A percentile compares a stretch with the other conserved stretches of the same genome.
These are phyloP conservation scores for Clitoria ternatea DNA, from an alignment of 306 rosid genomes.

Conservation along the genomic window DNA sequence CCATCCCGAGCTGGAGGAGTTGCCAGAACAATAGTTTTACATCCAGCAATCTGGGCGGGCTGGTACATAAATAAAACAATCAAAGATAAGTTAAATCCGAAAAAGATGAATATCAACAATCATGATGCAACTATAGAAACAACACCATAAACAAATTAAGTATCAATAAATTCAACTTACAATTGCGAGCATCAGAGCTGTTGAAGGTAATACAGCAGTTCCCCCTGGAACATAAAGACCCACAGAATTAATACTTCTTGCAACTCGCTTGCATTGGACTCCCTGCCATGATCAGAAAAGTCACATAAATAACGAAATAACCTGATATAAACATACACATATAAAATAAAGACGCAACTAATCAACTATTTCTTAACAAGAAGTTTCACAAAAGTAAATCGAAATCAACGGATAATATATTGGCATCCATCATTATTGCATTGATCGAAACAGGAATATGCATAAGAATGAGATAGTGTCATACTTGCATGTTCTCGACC, in stretches of 20 bases:
- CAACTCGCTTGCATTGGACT: constrained; percentile 80
- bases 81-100: constrained; percentile 16
- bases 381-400: background rate
- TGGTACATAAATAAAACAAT: constrained; percentile 19
- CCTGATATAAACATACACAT: background rate
- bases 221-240: constrained; percentile 95
- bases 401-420: background rate
- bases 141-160: background rate
- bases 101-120: background rate
- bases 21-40: constrained; percentile 75
- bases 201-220: constrained; percentile 90
- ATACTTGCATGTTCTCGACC: constrained; percentile 83
- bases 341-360: background rate
- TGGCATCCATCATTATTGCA: background rate
- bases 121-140: background rate
- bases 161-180: constrained; percentile 45
- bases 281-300: constrained; percentile 49
- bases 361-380: background rate
- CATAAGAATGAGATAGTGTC: background rate
- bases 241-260: constrained; percentile 84
- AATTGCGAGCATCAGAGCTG: constrained; percentile 84
- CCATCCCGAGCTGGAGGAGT: constrained; percentile 84
- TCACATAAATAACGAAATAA: background rate
- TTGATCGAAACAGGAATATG: background rate
- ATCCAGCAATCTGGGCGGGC: constrained; percentile 95